phyloP scores from a whole-genome alignment of 1,139 yeast genomes.

The Sugiyamaella xylanicola region DNA sequence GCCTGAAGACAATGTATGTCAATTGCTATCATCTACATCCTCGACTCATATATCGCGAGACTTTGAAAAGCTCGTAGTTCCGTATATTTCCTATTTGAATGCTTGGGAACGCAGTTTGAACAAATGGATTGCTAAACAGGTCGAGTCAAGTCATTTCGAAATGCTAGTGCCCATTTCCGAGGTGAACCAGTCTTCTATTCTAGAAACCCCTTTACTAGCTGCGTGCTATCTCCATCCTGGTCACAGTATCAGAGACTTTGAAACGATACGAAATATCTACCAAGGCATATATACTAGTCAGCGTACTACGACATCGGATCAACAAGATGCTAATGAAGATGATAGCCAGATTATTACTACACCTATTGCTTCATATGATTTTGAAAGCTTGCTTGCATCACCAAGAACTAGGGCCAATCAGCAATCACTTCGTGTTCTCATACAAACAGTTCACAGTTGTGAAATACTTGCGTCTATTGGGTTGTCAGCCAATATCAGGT shows the following conservation, averaged over 20 bases:
- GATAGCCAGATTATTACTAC: background rate
- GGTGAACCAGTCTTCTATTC: constrained; percentile 12
- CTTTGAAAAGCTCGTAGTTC: constrained; percentile 27
- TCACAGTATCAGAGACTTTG: constrained; percentile 1
- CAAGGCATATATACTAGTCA: constrained; percentile 9
- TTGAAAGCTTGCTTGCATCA: background rate
- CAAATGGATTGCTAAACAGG: constrained; percentile 16
- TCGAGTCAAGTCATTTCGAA: constrained; percentile 9
- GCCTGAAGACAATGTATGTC: constrained; percentile 22
- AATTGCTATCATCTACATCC: constrained; percentile 28
- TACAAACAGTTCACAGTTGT: constrained; percentile 12
- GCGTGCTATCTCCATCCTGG: constrained; percentile 26
- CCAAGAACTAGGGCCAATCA: constrained; percentile 11
- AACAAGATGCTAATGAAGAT: background rate
- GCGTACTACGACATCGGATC: background rate
- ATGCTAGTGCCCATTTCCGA: constrained; percentile 21
- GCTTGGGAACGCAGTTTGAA: constrained; percentile 19
- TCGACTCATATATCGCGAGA: constrained; percentile 29
- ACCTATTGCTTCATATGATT: background rate
- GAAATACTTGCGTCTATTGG: constrained; percentile 11
- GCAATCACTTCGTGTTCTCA: constrained; percentile 4
- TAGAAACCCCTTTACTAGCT: constrained; percentile 23
- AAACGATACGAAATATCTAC: constrained; percentile 11
- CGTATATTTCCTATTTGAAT: constrained; percentile 21
- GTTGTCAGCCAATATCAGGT: constrained; percentile 11